Conservation (phyloP, 495 filamentous ascomycete species). For the Apiosordaria backusii region DNA sequence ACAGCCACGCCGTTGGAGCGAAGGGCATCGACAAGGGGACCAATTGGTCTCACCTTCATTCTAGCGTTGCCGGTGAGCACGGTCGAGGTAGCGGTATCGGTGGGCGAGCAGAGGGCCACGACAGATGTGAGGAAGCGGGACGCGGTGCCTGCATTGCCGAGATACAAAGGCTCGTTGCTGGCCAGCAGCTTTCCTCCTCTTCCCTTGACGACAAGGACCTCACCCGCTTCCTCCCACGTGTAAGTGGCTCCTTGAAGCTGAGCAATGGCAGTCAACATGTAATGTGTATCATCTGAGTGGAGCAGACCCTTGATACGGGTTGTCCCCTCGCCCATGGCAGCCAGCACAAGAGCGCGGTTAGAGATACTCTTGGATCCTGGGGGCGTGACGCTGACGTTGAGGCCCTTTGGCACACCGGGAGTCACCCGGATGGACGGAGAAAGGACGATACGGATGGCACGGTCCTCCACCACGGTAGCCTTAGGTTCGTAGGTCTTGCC, state of each 20-base stretch:
- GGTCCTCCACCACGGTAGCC: slow-evolving; percentile 83
- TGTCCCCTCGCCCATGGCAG: slow-evolving; percentile 81
- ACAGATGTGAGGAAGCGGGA: slow-evolving; percentile 94
- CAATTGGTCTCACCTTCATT: slow-evolving; percentile 95
- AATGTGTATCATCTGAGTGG: slow-evolving; percentile 95
- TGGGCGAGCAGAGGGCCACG: slow-evolving; percentile 73
- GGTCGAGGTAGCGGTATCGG: slow-evolving; percentile 55
- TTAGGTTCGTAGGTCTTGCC: slow-evolving; percentile 80
- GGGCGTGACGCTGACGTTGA: slow-evolving; percentile 73
- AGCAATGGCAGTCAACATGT: slow-evolving; percentile 87
- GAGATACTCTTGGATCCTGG: slow-evolving; percentile 98
- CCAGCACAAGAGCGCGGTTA: slow-evolving; percentile 88
- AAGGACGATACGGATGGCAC: slow-evolving; percentile 77
- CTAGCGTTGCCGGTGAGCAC: slow-evolving; percentile 89
- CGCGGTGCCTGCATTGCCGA: slow-evolving; percentile 95
- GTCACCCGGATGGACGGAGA: slow-evolving; percentile 73
- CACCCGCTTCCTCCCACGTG: slow-evolving; percentile 89
- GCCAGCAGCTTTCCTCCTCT: slow-evolving; percentile 82
- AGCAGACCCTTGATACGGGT: slow-evolving; percentile 88
- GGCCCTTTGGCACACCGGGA: slow-evolving; percentile 59
- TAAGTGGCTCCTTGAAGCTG: slow-evolving; percentile 86
- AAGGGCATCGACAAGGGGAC: slow-evolving; percentile 88
- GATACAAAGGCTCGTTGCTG: slow-evolving; percentile 71
- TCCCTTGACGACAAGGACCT: slow-evolving; percentile 83
- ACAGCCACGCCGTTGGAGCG: slow-evolving; percentile 76